These are phyloP conservation scores for Starmerella stigmatis DNA, from an alignment of 805 yeast species.

Conservation along the genomic window DNA sequence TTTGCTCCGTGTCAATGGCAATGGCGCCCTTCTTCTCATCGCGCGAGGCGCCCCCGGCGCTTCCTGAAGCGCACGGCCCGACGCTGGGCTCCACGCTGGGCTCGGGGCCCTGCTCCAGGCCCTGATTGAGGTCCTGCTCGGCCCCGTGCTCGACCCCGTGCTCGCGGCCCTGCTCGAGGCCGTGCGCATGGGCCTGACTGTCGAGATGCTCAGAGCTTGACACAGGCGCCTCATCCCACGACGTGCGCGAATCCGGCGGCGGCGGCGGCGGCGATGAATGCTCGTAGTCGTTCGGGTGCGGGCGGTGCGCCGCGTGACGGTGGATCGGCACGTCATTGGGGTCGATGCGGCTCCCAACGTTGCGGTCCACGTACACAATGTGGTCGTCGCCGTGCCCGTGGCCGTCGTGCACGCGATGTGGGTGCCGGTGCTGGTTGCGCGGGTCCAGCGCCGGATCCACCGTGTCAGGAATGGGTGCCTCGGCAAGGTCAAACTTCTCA, in stretches of 20 bases:
- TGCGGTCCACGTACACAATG: constrained; percentile 19
- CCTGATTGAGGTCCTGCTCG: background rate
- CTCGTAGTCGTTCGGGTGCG: constrained; percentile 10
- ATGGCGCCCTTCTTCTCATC: constrained; percentile 3
- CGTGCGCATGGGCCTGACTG: too few relatives aligned
- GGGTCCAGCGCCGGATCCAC: constrained; percentile 31
- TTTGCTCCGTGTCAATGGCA: constrained; percentile 40
- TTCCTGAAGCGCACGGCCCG: too few relatives aligned
- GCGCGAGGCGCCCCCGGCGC: too few relatives aligned
- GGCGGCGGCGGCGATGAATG: background rate
- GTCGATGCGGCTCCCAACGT: constrained; percentile 19
- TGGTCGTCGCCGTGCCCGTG: constrained; percentile 24
- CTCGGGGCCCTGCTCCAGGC: background rate
- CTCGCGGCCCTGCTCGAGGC: background rate
- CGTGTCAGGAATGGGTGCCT: constrained; percentile 17
- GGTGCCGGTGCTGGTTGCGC: constrained; percentile 28
- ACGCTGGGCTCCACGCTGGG: too few relatives aligned
- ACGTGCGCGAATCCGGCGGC: background rate
- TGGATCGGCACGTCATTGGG: constrained; percentile 12
- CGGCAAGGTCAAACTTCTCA: constrained; percentile 19
- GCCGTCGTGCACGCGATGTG: constrained; percentile 27
- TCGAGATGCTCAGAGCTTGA: background rate
- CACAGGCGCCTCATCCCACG: too few relatives aligned
- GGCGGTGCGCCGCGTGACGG: constrained; percentile 8
- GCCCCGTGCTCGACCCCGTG: too few relatives aligned